Percentiles rank a stretch among this genome's conserved stretches.
These are phyloP conservation scores for Phytophthora pistaciae DNA, from an alignment of 352 stramenopile species.

Conservation along the genomic window DNA sequence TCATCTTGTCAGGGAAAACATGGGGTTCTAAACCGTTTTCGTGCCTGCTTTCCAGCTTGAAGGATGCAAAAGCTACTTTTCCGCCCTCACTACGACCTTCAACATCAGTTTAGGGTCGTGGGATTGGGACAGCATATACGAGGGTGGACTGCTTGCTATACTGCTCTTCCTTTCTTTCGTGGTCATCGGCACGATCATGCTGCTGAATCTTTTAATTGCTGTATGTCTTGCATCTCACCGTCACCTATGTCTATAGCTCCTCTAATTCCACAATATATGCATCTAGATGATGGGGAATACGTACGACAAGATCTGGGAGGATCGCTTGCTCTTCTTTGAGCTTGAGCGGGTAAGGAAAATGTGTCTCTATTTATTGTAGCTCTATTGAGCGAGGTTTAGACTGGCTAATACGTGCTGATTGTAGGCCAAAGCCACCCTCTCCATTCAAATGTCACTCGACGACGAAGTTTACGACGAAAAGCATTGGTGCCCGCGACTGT, in stretches of 20 bases:
- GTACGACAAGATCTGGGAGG: constrained; percentile 89
- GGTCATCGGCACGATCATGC: constrained; percentile 86
- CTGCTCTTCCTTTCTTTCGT: constrained; percentile 78
- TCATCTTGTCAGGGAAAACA: neutral
- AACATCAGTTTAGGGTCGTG: constrained; percentile 81
- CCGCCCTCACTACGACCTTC: constrained; percentile 63
- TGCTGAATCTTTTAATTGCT: constrained; percentile 82
- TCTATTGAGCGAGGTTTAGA: constrained; percentile 19
- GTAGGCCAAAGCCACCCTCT: constrained; percentile 78
- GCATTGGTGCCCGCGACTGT: constrained; percentile 77
- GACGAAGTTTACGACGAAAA: constrained; percentile 79
- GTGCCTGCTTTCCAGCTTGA: constrained; percentile 53
- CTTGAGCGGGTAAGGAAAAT: constrained; percentile 65
- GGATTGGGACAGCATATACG: constrained; percentile 79
- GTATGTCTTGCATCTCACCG: constrained; percentile 39
- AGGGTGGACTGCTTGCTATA: constrained; percentile 75
- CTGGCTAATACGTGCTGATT: constrained; percentile 7
- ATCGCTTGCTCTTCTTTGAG: constrained; percentile 83
- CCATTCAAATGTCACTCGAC: constrained; percentile 76
- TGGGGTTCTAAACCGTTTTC: neutral
- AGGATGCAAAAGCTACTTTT: constrained; percentile 71
- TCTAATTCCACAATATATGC: neutral
- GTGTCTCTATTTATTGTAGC: neutral
- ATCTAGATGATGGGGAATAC: constrained; percentile 85
- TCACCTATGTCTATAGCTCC: neutral